These are phyloP conservation scores for Ustilago sp. DNA, from an alignment of 1,284 basidiomycete species.

Conservation along the genomic window DNA sequence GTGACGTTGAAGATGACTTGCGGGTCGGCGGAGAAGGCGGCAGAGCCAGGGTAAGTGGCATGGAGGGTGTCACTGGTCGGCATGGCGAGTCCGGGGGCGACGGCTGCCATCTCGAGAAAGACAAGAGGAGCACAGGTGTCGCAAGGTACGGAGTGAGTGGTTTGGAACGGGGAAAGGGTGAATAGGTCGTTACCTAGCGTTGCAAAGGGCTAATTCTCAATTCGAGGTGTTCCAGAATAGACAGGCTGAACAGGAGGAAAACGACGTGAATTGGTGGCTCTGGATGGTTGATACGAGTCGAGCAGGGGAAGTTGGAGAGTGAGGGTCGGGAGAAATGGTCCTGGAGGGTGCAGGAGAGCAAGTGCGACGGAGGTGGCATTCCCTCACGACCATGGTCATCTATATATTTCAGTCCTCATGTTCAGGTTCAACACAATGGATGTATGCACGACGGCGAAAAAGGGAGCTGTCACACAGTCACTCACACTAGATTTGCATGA, in stretches of 20 bases:
- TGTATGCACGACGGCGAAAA: background rate
- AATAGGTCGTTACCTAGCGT: background rate
- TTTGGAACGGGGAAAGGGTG: too few species aligned
- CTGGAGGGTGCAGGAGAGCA: background rate
- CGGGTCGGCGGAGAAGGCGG: slow-evolving; percentile 7
- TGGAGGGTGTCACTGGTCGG: slow-evolving; percentile 10
- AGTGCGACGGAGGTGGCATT: background rate
- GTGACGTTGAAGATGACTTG: slow-evolving; percentile 46
- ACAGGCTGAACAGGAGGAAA: too few species aligned
- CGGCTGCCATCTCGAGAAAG: slow-evolving; percentile 1
- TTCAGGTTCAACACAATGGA: background rate
- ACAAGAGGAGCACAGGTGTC: background rate
- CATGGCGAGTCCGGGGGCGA: background rate
- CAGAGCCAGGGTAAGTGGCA: slow-evolving; percentile 5
- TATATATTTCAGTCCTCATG: background rate
- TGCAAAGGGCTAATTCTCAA: too few species aligned
- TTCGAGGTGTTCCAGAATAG: too few species aligned
- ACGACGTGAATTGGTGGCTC: too few species aligned
- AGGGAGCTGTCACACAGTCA: slow-evolving; percentile 2
- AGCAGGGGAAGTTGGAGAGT: background rate
- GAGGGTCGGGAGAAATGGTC: background rate
- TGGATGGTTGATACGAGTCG: too few species aligned
- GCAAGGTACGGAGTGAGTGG: background rate
- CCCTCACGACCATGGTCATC: background rate
- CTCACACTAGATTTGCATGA: background rate